Base-by-base conservation (phyloP, 148 eudicot species). In the Beta vulgaris region DNA sequence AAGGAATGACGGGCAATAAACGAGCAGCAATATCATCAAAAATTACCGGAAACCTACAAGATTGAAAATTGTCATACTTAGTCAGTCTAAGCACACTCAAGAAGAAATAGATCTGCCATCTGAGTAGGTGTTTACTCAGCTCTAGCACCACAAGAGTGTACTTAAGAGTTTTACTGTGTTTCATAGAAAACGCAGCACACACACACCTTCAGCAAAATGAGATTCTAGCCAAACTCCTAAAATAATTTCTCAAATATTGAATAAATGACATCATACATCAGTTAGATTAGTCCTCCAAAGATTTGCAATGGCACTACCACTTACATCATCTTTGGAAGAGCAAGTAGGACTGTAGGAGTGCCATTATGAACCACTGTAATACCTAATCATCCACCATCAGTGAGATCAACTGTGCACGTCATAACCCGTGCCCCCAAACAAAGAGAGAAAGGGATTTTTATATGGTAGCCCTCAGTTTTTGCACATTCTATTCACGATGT, bases 1-100 rank as follows among this genome's bases (percentile, higher is more conserved):
- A 85, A 55, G 99, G 94, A 79, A 95, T 89, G 83, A 95, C 85
- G 37, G 99, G 99, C 61, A 95, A 87, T 85, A 95, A 83, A 16
- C 99, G 96, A 32, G 91, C 97, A 37, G 86, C 94, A 68, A 95
- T 87, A 74, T 95, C 99, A 83, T 95, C 99, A 78, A 92, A 95
- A 79, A 89, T 88, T 48, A 91, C 89, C 39, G 99, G 99, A 83
- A 78, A 85, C 88, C 99, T 95, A 86, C 84, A 73, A 80, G 63
- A 64, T 32, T 25, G 31, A 72, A 59, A 37, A 40, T 25, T 25
- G 53, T 64, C 49, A 75, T 51, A 40, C 69, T 29, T 58, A 49
- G 60, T 48, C 44, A 60, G 3, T 58, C 8, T 26, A 53, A 16
- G 67, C 28, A 73, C 55, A 64, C 21, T 29, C 48, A 16, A 39